Conservation (phyloP, 768 basidiomycete genomes). For the Harrya chromipes region DNA sequence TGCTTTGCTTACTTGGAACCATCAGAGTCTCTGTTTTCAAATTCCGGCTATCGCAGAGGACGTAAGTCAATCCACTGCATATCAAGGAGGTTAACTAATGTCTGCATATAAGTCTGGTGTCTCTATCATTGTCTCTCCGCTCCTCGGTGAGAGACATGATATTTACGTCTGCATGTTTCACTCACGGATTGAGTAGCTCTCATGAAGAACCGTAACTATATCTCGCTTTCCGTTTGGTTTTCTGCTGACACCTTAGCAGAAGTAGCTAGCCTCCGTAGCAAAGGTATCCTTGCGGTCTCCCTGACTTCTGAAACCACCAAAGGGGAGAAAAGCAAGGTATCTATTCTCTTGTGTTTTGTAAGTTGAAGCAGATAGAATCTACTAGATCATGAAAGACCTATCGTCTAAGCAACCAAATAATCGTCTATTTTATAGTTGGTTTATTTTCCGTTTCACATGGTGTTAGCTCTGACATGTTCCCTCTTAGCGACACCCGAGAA, state of each 20-base stretch:
- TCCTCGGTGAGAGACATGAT: conserved; percentile 50
- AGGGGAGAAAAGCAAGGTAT: conserved; percentile 54
- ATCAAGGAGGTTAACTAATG: background rate
- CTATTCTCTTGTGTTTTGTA: background rate
- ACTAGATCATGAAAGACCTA: conserved; percentile 61
- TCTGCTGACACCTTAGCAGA: conserved; percentile 40
- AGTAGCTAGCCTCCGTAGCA: conserved; percentile 54
- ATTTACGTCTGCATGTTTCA: background rate
- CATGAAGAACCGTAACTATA: conserved; percentile 72
- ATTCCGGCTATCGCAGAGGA: conserved; percentile 68
- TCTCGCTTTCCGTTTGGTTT: background rate
- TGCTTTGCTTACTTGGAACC: background rate
- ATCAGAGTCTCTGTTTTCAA: conserved; percentile 81
- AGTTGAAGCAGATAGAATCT: background rate
- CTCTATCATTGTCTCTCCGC: conserved; percentile 73
- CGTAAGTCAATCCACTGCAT: conserved; percentile 31
- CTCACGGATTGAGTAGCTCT: conserved; percentile 47
- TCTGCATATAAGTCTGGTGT: conserved; percentile 50
- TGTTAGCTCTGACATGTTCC: background rate
- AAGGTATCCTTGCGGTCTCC: conserved; percentile 55
- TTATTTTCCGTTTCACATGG: background rate
- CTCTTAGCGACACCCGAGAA: conserved; percentile 76
- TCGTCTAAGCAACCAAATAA: conserved; percentile 53
- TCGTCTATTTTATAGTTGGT: conserved; percentile 71
- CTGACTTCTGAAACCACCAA: conserved; percentile 63